Percentiles rank a stretch among this genome's conserved stretches.
These are phyloP conservation scores for Pezicula carpinea DNA, from an alignment of 2,329 filamentous ascomycete genomes.

Conservation along the genomic window DNA sequence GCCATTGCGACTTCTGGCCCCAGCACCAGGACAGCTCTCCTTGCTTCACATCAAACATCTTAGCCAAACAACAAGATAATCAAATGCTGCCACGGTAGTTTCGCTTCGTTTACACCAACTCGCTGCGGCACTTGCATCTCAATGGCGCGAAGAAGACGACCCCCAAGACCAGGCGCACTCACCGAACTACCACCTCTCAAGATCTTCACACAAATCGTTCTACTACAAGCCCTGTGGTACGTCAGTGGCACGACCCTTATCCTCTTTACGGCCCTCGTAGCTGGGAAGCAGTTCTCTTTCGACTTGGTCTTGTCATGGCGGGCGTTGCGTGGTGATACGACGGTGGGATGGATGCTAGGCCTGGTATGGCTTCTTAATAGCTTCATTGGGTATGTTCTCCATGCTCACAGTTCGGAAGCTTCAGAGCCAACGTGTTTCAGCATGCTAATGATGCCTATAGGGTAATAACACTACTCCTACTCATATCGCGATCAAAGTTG, in stretches of 20 bases:
- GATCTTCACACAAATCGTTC: slow-evolving; percentile 61
- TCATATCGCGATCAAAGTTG: slow-evolving; percentile 86
- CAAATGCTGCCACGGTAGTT: slow-evolving; percentile 10
- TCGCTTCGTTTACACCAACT: neutral
- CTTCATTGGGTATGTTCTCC: slow-evolving; percentile 52
- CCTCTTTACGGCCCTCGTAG: slow-evolving; percentile 62
- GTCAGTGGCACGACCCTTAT: slow-evolving; percentile 55
- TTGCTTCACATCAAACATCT: neutral
- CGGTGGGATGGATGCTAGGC: slow-evolving; percentile 64
- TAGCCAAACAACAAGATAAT: neutral
- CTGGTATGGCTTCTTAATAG: slow-evolving; percentile 64
- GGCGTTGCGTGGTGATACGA: slow-evolving; percentile 60
- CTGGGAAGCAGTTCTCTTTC: slow-evolving; percentile 53
- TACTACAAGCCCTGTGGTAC: slow-evolving; percentile 64
- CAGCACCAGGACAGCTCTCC: no score
- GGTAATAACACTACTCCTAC: slow-evolving; percentile 73
- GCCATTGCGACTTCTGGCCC: no score
- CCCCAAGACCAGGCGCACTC: slow-evolving; percentile 60
- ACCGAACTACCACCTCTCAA: slow-evolving; percentile 62
- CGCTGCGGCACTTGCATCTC: neutral
- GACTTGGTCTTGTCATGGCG: slow-evolving; percentile 61
- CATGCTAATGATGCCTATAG: slow-evolving; percentile 40
- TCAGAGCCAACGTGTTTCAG: no score
- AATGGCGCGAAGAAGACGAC: slow-evolving; percentile 47
- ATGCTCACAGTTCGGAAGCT: slow-evolving; percentile 3